phyloP scores from a whole-genome alignment of 805 yeast genomes.

The Monosporozyma servazzii region DNA sequence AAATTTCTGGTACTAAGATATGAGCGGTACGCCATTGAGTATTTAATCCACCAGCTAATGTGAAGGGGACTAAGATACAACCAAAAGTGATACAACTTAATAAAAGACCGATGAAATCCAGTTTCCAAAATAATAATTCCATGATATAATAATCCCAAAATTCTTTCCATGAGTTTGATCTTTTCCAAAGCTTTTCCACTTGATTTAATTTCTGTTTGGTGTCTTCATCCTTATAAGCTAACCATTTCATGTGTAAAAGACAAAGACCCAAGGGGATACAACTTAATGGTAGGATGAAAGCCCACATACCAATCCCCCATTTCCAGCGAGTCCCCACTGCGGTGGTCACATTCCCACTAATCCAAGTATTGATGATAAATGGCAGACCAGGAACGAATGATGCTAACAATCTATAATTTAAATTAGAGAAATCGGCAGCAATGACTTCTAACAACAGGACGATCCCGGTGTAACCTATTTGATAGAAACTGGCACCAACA shows the following conservation, averaged over 20 bases:
- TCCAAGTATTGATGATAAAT: slow-evolving; percentile 71
- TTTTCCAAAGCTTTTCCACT: slow-evolving; percentile 26
- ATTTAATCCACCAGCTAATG: slow-evolving; percentile 59
- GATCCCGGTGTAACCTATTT: slow-evolving; percentile 54
- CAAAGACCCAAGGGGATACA: slow-evolving; percentile 51
- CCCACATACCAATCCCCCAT: slow-evolving; percentile 79
- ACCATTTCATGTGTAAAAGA: slow-evolving; percentile 45
- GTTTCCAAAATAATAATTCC: slow-evolving; percentile 43
- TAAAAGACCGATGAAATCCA: slow-evolving; percentile 56
- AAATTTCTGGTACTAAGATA: slow-evolving; percentile 58
- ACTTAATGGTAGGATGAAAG: slow-evolving; percentile 59
- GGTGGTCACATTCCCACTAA: slow-evolving; percentile 48
- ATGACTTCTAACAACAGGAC: slow-evolving; percentile 47
- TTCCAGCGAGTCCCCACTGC: slow-evolving; percentile 42
- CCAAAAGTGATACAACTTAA: slow-evolving; percentile 50
- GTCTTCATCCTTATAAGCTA: slow-evolving; percentile 46
- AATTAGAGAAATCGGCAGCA: slow-evolving; percentile 55
- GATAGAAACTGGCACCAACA: slow-evolving; percentile 44
- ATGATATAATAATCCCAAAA: neutral
- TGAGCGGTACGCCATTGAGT: slow-evolving; percentile 50
- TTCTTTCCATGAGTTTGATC: neutral
- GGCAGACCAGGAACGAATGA: slow-evolving; percentile 64
- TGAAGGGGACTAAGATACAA: slow-evolving; percentile 60
- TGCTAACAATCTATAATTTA: slow-evolving; percentile 61
- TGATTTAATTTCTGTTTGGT: neutral